Percentiles rank a stretch among this genome's conserved stretches.
Evolutionary conservation across 2,329 filamentous ascomycete species (phyloP).

Genomic region (Fusarium sp.): DNA sequence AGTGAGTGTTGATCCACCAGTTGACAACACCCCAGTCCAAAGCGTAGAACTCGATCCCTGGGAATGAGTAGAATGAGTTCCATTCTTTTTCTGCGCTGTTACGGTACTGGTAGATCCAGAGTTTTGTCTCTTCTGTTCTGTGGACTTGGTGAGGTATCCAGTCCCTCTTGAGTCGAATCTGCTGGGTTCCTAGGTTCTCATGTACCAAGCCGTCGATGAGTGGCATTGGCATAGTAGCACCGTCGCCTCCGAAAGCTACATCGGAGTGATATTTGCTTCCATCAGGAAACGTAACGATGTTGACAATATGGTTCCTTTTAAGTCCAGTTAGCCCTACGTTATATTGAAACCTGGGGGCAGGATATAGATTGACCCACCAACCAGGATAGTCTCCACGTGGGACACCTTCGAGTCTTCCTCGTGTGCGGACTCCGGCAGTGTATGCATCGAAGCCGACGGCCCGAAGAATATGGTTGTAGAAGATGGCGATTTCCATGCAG

Average conservation of each 20-base stretch:
- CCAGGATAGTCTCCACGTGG: conserved; percentile 62
- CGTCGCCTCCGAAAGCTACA: conserved; percentile 77
- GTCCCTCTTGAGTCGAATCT: conserved; percentile 68
- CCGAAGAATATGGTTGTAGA: conserved; percentile 68
- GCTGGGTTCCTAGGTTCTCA: conserved; percentile 67
- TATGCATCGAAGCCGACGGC: conserved; percentile 68
- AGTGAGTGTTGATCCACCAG: conserved; percentile 65
- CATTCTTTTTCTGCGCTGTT: conserved; percentile 65
- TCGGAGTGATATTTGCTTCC: conserved; percentile 69
- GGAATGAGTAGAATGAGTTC: conserved; percentile 76
- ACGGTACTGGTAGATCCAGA: conserved; percentile 77
- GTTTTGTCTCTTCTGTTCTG: conserved; percentile 56
- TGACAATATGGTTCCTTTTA: conserved; percentile 69
- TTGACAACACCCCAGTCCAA: conserved; percentile 73
- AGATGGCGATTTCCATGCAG: conserved; percentile 72
- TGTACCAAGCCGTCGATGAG: conserved; percentile 61
- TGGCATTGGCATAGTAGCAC: conserved; percentile 70
- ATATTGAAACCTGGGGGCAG: not conserved
- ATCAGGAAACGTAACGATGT: conserved; percentile 70
- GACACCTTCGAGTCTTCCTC: conserved; percentile 57
- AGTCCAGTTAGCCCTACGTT: not conserved
- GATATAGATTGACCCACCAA: conserved; percentile 56
- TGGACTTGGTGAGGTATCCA: conserved; percentile 62
- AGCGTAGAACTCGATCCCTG: conserved; percentile 71
- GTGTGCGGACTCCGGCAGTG: conserved; percentile 68